Percentiles rank a stretch among this genome's conserved stretches.
phyloP scores from a whole-genome alignment of 2,329 filamentous ascomycete species.

The Aspergillus ibericus region DNA sequence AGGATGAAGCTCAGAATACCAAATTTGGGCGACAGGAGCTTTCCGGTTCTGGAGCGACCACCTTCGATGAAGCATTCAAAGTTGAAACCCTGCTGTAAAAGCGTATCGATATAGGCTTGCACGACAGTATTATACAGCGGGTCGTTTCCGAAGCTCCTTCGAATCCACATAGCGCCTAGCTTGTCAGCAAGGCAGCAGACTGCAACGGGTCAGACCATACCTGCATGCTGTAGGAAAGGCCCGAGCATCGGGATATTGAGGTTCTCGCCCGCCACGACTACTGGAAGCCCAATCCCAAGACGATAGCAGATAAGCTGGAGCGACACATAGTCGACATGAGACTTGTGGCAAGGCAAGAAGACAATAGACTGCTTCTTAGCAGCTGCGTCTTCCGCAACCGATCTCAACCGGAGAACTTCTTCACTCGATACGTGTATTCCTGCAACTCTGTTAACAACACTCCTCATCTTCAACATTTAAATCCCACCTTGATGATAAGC shows the following conservation, averaged over 20 bases:
- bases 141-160: slow-evolving; percentile 88
- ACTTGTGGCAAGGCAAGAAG: slow-evolving; percentile 90
- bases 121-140: slow-evolving; percentile 88
- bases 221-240: slow-evolving; percentile 89
- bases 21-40: slow-evolving; percentile 90
- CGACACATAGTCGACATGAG: slow-evolving; percentile 94
- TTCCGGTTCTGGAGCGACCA: slow-evolving; percentile 87
- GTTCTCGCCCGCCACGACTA: slow-evolving; percentile 94
- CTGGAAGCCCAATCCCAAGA: slow-evolving; percentile 81
- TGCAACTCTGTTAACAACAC: slow-evolving; percentile 20
- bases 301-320: slow-evolving; percentile 95
- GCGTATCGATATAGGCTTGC: slow-evolving; percentile 90
- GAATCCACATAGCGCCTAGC: slow-evolving; percentile 86
- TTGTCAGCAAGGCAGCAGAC: slow-evolving; percentile 16
- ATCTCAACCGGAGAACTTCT: slow-evolving; percentile 79
- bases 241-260: slow-evolving; percentile 91
- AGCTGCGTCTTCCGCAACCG: slow-evolving; percentile 78
- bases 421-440: slow-evolving; percentile 92
- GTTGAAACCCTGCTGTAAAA: slow-evolving; percentile 88
- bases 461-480: not conserved
- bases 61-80: slow-evolving; percentile 98
- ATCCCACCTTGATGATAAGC: slow-evolving; percentile 83
- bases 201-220: slow-evolving; percentile 33
- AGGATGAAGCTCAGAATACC: slow-evolving; percentile 90
- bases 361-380: slow-evolving; percentile 92